These are phyloP conservation scores for Casuarina cunninghamiana DNA, from an alignment of 306 rosid species.

Conservation along the genomic window DNA sequence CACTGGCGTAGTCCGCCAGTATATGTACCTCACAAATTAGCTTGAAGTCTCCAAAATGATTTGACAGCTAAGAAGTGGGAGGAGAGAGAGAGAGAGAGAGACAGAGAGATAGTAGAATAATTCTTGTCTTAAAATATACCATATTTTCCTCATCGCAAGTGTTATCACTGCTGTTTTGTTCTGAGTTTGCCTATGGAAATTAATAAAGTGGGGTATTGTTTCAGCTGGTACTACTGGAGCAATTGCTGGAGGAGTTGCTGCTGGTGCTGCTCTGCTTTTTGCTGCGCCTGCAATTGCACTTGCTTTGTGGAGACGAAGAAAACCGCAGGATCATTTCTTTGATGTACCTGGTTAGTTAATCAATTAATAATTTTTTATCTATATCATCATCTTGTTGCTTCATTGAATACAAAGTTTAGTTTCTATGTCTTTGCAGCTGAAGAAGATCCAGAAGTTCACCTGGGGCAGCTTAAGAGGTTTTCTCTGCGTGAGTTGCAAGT, in stretches of 20 bases:
- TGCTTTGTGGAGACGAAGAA: constrained; percentile 72
- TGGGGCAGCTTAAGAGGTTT: constrained; percentile 89
- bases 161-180: neutral
- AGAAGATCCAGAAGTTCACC: constrained; percentile 97
- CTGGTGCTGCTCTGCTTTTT: constrained; percentile 87
- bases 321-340: constrained; percentile 80
- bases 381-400: neutral
- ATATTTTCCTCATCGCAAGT: neutral
- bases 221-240: constrained; percentile 74
- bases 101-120: neutral
- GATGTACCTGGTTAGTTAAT: constrained; percentile 91
- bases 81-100: neutral
- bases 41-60: neutral
- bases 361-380: neutral
- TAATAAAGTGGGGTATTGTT: constrained; percentile 14
- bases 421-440: constrained; percentile 55
- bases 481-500: constrained; percentile 90
- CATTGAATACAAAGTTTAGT: constrained; percentile 21
- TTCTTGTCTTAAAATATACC: neutral
- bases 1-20: neutral
- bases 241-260: constrained; percentile 99
- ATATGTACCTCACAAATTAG: constrained; percentile 10
- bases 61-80: neutral
- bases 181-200: neutral
- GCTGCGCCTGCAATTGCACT: constrained; percentile 95